These are phyloP conservation scores for Penicillium sp. DNA, from an alignment of 2,329 filamentous ascomycete species.

Conservation along the genomic window DNA sequence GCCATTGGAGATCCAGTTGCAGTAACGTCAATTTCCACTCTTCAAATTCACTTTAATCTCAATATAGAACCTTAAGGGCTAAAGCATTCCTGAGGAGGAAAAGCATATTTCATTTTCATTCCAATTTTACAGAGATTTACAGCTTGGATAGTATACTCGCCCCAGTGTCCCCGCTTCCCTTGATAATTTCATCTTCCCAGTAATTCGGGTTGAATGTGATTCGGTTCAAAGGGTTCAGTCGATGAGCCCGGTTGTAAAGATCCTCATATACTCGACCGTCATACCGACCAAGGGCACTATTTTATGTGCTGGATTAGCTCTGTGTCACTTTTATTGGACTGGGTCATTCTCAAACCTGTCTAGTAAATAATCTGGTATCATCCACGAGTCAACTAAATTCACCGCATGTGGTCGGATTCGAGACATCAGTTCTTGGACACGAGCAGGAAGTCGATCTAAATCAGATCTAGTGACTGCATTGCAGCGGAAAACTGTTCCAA, in stretches of 20 bases:
- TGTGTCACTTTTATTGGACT: slow-evolving; percentile 21
- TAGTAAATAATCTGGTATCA: slow-evolving; percentile 57
- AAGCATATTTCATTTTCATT: too few species aligned
- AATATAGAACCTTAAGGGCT: too few species aligned
- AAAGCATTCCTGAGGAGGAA: too few species aligned
- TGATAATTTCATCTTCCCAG: slow-evolving; percentile 33
- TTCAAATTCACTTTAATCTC: too few species aligned
- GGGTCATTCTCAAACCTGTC: slow-evolving; percentile 36
- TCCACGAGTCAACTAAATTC: slow-evolving; percentile 57
- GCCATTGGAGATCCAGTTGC: not conserved
- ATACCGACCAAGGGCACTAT: slow-evolving; percentile 53
- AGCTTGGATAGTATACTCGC: slow-evolving; percentile 21
- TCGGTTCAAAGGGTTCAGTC: slow-evolving; percentile 56
- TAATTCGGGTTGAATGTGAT: slow-evolving; percentile 53
- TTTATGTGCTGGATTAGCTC: not conserved
- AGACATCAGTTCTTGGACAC: slow-evolving; percentile 53
- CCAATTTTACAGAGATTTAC: slow-evolving; percentile 1
- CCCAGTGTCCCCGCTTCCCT: slow-evolving; percentile 22
- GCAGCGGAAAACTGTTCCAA: slow-evolving; percentile 46
- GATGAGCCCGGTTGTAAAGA: slow-evolving; percentile 56
- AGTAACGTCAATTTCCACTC: too few species aligned
- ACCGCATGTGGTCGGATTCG: slow-evolving; percentile 57
- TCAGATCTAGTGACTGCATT: slow-evolving; percentile 47
- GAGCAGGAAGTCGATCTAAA: slow-evolving; percentile 45
- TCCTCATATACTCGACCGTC: slow-evolving; percentile 61